Conservation (phyloP, 345 rosid genomes). For the Moricandia arvensis region DNA sequence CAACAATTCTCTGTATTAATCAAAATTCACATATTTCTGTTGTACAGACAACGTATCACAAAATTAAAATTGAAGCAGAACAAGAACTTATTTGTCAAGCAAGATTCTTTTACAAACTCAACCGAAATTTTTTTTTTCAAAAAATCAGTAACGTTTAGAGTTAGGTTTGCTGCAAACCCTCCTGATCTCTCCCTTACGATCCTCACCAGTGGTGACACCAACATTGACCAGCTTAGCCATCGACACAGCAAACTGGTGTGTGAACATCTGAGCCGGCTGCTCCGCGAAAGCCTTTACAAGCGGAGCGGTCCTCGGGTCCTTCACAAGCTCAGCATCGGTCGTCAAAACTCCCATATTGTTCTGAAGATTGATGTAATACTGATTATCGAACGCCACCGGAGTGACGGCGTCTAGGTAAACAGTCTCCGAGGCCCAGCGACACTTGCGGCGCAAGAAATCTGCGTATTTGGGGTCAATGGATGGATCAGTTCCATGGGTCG, state of each 20-base stretch:
- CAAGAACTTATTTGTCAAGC: conserved; percentile 13
- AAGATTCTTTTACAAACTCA: neutral
- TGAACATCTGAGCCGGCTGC: conserved; percentile 42
- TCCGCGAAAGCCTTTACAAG: conserved; percentile 43
- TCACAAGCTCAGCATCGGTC: conserved; percentile 51
- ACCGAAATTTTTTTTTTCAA: neutral
- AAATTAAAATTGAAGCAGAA: conserved; percentile 7
- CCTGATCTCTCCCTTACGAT: conserved; percentile 48
- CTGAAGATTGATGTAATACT: conserved; percentile 45
- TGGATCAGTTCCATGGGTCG: conserved; percentile 45
- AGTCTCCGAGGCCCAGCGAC: conserved; percentile 70
- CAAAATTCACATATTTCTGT: conserved; percentile 23
- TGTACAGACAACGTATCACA: conserved; percentile 1
- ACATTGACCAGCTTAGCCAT: conserved; percentile 60
- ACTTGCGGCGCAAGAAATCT: conserved; percentile 61
- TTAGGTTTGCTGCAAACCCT: conserved; percentile 43
- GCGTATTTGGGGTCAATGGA: conserved; percentile 46
- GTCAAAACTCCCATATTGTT: conserved; percentile 43
- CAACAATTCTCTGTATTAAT: neutral
- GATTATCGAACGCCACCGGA: conserved; percentile 51
- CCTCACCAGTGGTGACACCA: conserved; percentile 32
- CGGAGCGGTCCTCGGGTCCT: conserved; percentile 46
- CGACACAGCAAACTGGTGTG: conserved; percentile 50
- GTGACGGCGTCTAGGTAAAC: conserved; percentile 60
- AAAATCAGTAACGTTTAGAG: conserved; percentile 20